Evolutionary conservation across 2,329 filamentous ascomycete genomes (phyloP).

Genomic region (Monilinia fructicola): DNA sequence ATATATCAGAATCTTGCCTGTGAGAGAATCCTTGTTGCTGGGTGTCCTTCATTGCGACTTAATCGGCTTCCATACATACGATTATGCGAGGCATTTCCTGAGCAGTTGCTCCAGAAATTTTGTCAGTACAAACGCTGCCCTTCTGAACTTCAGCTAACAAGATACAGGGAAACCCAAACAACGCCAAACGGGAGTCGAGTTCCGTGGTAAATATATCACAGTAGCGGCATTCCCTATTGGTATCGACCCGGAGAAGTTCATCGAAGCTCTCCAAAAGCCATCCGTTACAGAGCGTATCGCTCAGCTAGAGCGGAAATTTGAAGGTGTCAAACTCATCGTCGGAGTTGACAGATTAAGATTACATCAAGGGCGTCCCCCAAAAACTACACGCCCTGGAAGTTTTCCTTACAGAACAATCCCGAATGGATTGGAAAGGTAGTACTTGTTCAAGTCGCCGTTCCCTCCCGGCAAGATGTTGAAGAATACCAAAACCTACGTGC

Average conservation of each 20-base stretch:
- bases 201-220: conserved; percentile 81
- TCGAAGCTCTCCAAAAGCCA: conserved; percentile 80
- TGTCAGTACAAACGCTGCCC: conserved; percentile 51
- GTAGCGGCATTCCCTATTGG: conserved; percentile 97
- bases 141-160: conserved; percentile 10
- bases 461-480: conserved; percentile 91
- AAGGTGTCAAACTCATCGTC: conserved; percentile 93
- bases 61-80: conserved; percentile 97
- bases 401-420: conserved; percentile 94
- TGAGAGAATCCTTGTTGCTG: conserved; percentile 81
- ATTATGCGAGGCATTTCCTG: conserved; percentile 96
- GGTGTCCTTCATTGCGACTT: conserved; percentile 92
- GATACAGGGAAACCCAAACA: conserved; percentile 61
- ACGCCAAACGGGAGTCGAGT: conserved; percentile 94
- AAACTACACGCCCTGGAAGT: conserved; percentile 96
- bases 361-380: conserved; percentile 98
- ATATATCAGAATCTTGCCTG: conserved; percentile 95
- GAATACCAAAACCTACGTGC: conserved; percentile 96
- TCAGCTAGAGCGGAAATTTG: conserved; percentile 83
- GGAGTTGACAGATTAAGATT: conserved; percentile 93
- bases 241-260: conserved; percentile 96
- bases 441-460: conserved; percentile 92
- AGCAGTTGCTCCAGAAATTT: conserved; percentile 91
- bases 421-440: conserved; percentile 99
- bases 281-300: conserved; percentile 87